Percentiles rank a stretch among this genome's conserved stretches.
These are phyloP conservation scores for Coniochaeta hoffmannii DNA, from an alignment of 2,329 filamentous ascomycete genomes.

Conservation along the genomic window DNA sequence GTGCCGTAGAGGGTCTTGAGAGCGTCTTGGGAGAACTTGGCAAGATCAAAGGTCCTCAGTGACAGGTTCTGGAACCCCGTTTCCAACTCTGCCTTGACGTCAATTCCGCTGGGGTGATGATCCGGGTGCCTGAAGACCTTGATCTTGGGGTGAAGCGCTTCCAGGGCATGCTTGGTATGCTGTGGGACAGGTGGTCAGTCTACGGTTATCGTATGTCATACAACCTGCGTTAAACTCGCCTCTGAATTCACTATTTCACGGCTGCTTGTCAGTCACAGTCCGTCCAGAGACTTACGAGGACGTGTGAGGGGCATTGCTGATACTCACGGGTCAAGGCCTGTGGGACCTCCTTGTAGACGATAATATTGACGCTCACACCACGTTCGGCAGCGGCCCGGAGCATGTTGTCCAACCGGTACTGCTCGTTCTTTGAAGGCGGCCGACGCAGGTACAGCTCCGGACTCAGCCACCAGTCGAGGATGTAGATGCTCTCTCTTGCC, in stretches of 20 bases:
- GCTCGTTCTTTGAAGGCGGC: conserved; percentile 72
- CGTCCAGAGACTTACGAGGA: neutral
- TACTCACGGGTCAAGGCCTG: conserved; percentile 71
- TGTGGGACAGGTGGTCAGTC: conserved; percentile 38
- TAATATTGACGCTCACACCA: conserved; percentile 76
- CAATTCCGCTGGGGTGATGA: conserved; percentile 68
- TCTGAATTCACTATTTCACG: conserved; percentile 18
- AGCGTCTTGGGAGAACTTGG: conserved; percentile 63
- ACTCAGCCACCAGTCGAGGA: conserved; percentile 85
- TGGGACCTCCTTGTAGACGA: conserved; percentile 88
- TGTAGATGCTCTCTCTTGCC: conserved; percentile 72
- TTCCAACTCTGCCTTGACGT: conserved; percentile 60
- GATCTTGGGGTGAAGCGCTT: conserved; percentile 75
- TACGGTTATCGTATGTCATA: conserved; percentile 5
- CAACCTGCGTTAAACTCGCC: conserved; percentile 9
- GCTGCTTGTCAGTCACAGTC: conserved; percentile 9
- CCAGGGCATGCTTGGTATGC: conserved; percentile 75
- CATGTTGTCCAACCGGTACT: conserved; percentile 79
- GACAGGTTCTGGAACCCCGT: conserved; percentile 43
- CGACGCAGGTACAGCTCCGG: conserved; percentile 83
- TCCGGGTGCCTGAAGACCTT: conserved; percentile 87
- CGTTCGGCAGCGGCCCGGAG: conserved; percentile 74
- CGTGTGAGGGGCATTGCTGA: conserved; percentile 25
- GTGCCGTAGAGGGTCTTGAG: conserved; percentile 77
- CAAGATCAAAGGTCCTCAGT: conserved; percentile 44